phyloP scores from a whole-genome alignment of 257 asterid genomes.

The Perilla frutescens region DNA sequence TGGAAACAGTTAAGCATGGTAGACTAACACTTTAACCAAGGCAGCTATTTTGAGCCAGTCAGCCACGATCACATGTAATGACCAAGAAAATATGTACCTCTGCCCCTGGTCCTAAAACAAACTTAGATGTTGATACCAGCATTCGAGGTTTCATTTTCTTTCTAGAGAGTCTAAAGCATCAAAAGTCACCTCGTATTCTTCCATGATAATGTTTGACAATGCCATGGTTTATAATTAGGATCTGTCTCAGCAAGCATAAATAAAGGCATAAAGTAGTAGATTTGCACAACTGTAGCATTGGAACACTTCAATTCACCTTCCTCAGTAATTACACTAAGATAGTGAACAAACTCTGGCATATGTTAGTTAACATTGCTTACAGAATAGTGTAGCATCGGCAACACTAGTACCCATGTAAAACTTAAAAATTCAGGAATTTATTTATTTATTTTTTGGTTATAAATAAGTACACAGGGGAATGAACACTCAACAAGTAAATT shows the following conservation, averaged over 20 bases:
- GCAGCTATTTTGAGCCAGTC: neutral
- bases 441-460: neutral
- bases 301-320: too few species aligned
- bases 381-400: neutral
- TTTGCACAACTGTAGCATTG: too few species aligned
- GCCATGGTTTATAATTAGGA: too few species aligned
- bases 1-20: neutral
- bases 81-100: neutral
- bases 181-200: neutral
- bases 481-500: conserved; percentile 1
- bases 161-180: neutral
- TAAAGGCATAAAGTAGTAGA: too few species aligned
- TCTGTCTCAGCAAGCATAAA: too few species aligned
- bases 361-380: neutral
- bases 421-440: neutral
- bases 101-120: neutral
- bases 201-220: neutral
- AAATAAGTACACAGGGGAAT: neutral
- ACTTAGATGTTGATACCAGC: neutral
- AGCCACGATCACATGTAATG: too few species aligned
- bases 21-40: neutral
- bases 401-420: neutral
- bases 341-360: neutral
- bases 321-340: neutral
- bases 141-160: neutral